These are phyloP conservation scores for Trypanosoma cruzi DNA, from an alignment of 208 protist genomes.

Conservation along the genomic window DNA sequence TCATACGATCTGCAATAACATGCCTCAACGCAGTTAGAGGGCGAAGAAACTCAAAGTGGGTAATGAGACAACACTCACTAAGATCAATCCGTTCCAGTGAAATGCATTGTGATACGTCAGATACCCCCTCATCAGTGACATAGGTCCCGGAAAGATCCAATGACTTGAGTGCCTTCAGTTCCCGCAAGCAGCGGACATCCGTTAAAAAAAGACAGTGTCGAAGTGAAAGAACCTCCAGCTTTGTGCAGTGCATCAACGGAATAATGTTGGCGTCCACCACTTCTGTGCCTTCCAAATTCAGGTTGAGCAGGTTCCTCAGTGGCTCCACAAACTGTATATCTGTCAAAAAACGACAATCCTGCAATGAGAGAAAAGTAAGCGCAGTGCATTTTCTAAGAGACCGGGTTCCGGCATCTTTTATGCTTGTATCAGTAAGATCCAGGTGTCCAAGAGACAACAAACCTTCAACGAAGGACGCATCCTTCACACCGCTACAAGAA, in stretches of 20 bases:
- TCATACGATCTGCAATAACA: slow-evolving; percentile 26
- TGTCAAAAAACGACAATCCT: slow-evolving; percentile 40
- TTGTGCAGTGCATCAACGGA: slow-evolving; percentile 23
- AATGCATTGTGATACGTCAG: slow-evolving; percentile 22
- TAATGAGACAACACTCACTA: slow-evolving; percentile 24
- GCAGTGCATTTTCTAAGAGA: slow-evolving; percentile 11
- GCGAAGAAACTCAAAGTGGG: slow-evolving; percentile 26
- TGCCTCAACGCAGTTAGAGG: slow-evolving; percentile 6
- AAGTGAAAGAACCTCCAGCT: slow-evolving; percentile 52
- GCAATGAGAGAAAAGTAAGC: slow-evolving; percentile 52
- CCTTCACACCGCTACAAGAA: slow-evolving; percentile 40
- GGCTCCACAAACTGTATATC: slow-evolving; percentile 32
- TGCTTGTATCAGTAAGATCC: slow-evolving; percentile 41
- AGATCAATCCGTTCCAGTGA: slow-evolving; percentile 28
- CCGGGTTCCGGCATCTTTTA: slow-evolving; percentile 42
- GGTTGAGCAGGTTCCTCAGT: slow-evolving; percentile 35
- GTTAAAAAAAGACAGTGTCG: slow-evolving; percentile 45
- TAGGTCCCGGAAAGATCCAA: slow-evolving; percentile 54
- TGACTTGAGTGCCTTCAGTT: slow-evolving; percentile 37
- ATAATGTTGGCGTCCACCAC: slow-evolving; percentile 41
- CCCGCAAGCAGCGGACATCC: slow-evolving; percentile 28
- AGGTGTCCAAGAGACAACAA: slow-evolving; percentile 43
- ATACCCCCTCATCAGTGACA: slow-evolving; percentile 30
- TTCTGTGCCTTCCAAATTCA: slow-evolving; percentile 51
- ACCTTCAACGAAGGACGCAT: slow-evolving; percentile 34